Evolutionary conservation across 1,284 basidiomycete species (phyloP).

Genomic region (Pyrrhoderma lamaoense): DNA sequence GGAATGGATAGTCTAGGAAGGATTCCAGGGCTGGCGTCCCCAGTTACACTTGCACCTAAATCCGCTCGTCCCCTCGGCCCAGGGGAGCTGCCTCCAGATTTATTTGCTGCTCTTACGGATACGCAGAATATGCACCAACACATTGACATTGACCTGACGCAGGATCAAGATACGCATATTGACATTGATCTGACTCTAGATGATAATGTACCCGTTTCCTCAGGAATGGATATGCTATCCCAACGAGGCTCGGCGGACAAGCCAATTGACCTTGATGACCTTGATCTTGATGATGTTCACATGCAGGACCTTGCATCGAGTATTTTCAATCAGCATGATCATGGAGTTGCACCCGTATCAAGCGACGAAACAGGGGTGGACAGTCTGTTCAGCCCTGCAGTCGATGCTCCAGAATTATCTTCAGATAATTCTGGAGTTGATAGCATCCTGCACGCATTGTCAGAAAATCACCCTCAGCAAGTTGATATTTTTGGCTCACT

Average conservation of each 20-base stretch:
- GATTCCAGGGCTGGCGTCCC: conserved; percentile 50
- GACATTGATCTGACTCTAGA: conserved; percentile 41
- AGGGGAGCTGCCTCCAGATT: conserved; percentile 47
- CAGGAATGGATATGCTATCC: conserved; percentile 25
- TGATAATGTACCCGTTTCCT: conserved; percentile 25
- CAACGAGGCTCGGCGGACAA: conserved; percentile 64
- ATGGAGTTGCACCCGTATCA: conserved; percentile 23
- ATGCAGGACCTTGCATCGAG: conserved; percentile 33
- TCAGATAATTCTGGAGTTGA: conserved; percentile 20
- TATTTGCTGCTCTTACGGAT: conserved; percentile 50
- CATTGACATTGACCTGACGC: conserved; percentile 37
- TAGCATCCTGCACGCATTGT: conserved; percentile 27
- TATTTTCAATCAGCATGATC: conserved; percentile 41
- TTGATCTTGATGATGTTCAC: conserved; percentile 51
- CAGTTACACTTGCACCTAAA: conserved; percentile 70
- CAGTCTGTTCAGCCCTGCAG: conserved; percentile 40
- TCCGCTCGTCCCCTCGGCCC: conserved; percentile 53
- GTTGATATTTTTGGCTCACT: conserved; percentile 18
- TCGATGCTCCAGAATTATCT: neutral
- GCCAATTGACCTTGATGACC: conserved; percentile 64
- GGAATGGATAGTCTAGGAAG: conserved; percentile 19
- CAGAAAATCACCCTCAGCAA: conserved; percentile 6
- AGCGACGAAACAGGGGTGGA: conserved; percentile 27
- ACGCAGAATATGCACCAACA: conserved; percentile 3
- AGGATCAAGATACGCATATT: conserved; percentile 15